phyloP scores from a whole-genome alignment of 257 asterid species.

The Fraxinus anomala region DNA sequence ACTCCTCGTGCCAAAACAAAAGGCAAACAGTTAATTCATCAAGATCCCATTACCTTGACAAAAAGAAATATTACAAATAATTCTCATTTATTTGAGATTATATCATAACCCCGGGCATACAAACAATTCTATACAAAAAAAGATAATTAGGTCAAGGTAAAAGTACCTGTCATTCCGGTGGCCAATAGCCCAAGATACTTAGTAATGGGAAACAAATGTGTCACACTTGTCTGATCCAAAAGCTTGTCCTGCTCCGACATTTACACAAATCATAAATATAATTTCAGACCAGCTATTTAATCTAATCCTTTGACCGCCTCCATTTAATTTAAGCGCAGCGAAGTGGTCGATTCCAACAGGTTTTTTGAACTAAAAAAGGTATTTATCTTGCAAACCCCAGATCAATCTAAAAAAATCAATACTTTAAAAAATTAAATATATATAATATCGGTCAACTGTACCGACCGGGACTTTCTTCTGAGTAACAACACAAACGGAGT shows the following conservation, averaged over 20 bases:
- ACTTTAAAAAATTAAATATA: background rate
- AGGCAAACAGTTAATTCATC: background rate
- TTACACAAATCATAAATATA: slow-evolving; percentile 14
- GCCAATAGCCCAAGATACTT: slow-evolving; percentile 86
- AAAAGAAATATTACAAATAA: background rate
- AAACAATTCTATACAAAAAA: background rate
- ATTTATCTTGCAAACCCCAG: background rate
- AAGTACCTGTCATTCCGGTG: slow-evolving; percentile 90
- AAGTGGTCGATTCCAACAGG: background rate
- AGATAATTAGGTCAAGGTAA: slow-evolving; percentile 11
- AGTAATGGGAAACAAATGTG: slow-evolving; percentile 84
- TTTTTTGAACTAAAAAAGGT: background rate
- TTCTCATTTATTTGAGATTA: background rate
- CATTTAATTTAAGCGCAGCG: background rate
- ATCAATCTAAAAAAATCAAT: background rate
- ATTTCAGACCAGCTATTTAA: background rate
- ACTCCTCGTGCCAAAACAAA: background rate
- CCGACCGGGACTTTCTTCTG: slow-evolving; percentile 99
- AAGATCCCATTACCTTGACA: background rate
- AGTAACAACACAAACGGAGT: slow-evolving; percentile 96
- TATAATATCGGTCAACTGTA: background rate
- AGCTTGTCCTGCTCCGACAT: slow-evolving; percentile 84
- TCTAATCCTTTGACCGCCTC: background rate
- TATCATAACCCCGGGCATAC: background rate
- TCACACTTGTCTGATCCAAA: slow-evolving; percentile 91